These are phyloP conservation scores for Avicennia marina DNA, from an alignment of 257 asterid species.

Conservation along the genomic window DNA sequence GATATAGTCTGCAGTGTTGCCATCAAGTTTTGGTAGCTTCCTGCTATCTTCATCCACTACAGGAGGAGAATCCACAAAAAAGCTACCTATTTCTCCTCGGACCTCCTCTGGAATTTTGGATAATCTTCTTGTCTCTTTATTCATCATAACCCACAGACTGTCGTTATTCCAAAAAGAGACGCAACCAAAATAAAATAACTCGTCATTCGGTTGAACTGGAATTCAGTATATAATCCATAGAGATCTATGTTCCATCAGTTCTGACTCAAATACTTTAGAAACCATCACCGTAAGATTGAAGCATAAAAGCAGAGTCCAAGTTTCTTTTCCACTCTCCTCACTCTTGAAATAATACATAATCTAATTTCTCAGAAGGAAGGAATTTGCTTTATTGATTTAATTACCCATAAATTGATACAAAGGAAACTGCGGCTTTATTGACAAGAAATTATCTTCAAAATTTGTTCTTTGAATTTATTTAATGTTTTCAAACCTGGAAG, in stretches of 20 bases:
- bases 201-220: slow-evolving; percentile 8
- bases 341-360: slow-evolving; percentile 10
- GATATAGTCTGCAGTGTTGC: slow-evolving; percentile 53
- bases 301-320: slow-evolving; percentile 12
- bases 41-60: slow-evolving; percentile 71
- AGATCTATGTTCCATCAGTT: background rate
- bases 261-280: background rate
- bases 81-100: slow-evolving; percentile 70
- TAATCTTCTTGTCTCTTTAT: slow-evolving; percentile 84
- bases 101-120: slow-evolving; percentile 95
- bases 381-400: background rate
- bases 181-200: slow-evolving; percentile 5
- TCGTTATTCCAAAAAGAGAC: slow-evolving; percentile 11
- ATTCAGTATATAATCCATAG: background rate
- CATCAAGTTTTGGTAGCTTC: slow-evolving; percentile 86
- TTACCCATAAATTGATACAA: background rate
- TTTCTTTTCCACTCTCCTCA: slow-evolving; percentile 13
- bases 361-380: slow-evolving; percentile 4
- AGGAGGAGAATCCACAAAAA: slow-evolving; percentile 84
- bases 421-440: no score
- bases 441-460: background rate
- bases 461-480: background rate
- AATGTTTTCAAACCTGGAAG: slow-evolving; percentile 58
- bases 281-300: slow-evolving; percentile 5
- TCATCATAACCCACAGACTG: slow-evolving; percentile 98